Evolutionary conservation across 805 yeast genomes (phyloP), one percentile per base, ranked within the genome.

Genomic region (Starmera caribaea): DNA sequence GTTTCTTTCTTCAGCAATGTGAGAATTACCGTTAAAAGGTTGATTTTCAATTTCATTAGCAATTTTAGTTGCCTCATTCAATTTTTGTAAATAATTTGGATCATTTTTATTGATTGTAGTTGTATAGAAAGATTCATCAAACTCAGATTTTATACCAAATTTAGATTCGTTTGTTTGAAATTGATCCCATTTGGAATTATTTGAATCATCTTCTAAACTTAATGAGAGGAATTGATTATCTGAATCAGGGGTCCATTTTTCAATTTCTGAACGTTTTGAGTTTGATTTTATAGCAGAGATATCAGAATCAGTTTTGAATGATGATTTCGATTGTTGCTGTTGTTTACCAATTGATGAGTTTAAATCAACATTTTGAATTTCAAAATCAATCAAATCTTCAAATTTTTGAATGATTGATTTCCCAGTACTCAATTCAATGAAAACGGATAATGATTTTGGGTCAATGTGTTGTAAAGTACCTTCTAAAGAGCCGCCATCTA

Each of bases 1-100:
- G 21, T 95, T 95, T 58, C 98, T 77, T 60, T 90, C 98, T 58
- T 90, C 98, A 45, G 95, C 90, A 21, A 89, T 46, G 57, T 92
- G 97, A 26, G 74, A 63, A 54, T 85, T 88, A 24, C 81, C 81
- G 17, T 80, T 71, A 38, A 68, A 57, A 7, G 72, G 67, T 49
- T 76, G 81, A 32, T 71, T 62, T 59, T 84, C 92, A 50, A 90
- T 90, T 55, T 92, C 97, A 36, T 66, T 69, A 2, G 97, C 96
- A 41, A 92, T 59, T 48, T 68, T 66, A 36, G 80, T 88, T 4
- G 98, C 98, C 42, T 74, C 73, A 41, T 66, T 73, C 42, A 78
- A 65, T 40, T 84, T 70, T 51, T 73, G 71, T 36, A 68, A 61
- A 59, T 76, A 92, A 48, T 84, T 85, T 12, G 95, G 92, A 45